A percentile compares a stretch with the other conserved stretches of the same genome.
Conservation (phyloP, 208 protist genomes). For the Crithidia expoeki region DNA sequence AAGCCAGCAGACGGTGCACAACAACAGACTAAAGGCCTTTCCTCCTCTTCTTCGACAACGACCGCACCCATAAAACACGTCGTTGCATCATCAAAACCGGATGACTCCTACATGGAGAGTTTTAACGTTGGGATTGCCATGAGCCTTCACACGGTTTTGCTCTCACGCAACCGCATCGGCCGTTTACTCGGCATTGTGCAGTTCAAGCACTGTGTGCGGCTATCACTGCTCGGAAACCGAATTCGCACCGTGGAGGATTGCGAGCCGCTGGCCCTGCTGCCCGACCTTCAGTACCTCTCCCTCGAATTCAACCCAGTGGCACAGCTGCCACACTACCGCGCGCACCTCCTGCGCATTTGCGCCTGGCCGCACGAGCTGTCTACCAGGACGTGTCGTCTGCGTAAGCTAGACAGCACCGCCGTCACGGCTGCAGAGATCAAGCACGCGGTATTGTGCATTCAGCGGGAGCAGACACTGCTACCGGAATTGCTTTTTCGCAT, state of each 20-base stretch:
- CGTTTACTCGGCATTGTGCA: conserved; percentile 72
- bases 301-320: conserved; percentile 87
- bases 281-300: conserved; percentile 73
- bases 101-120: conserved; percentile 29
- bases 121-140: conserved; percentile 75
- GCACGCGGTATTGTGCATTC: conserved; percentile 50
- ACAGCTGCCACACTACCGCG: conserved; percentile 76
- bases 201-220: conserved; percentile 79
- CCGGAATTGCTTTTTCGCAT: conserved; percentile 67
- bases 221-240: conserved; percentile 80
- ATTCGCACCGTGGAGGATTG: conserved; percentile 79
- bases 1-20: background rate
- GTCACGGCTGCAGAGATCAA: conserved; percentile 55
- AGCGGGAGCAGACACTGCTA: conserved; percentile 62
- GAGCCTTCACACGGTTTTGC: conserved; percentile 76
- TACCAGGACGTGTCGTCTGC: conserved; percentile 59
- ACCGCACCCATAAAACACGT: too few relatives aligned
- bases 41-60: too few relatives aligned
- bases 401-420: conserved; percentile 60
- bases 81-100: background rate
- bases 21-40: too few relatives aligned
- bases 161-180: conserved; percentile 76
- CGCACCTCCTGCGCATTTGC: conserved; percentile 81
- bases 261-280: conserved; percentile 75
- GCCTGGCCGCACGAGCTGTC: conserved; percentile 68